Evolutionary conservation across 805 yeast species (phyloP), one percentile per base, ranked within the genome.

Genomic region (Spathaspora arborariae): DNA sequence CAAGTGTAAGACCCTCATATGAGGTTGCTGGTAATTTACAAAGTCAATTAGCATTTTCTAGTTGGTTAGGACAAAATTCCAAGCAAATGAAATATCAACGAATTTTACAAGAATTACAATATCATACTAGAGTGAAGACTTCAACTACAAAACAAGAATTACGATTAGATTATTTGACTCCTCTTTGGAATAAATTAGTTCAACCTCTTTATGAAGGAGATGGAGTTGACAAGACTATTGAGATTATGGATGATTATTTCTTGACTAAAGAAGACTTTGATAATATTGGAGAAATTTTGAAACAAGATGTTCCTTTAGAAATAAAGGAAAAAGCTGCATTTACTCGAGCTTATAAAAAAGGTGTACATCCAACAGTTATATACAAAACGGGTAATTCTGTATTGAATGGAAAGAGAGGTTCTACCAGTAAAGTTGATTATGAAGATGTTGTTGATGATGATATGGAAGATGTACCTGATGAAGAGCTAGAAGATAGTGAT

Each of bases 221-320:
- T 2, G 95, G 89, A 1, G 78, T 92, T 26, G 70, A 71, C 0
- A 78, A 75, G 2, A 84, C 86, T 2, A 81, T 94, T 42, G 70
- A 73, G n/a, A 57, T 80, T 1, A 76, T 94, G 86, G 99, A 94
- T 64, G 73, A 80, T 30, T 94, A 94, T 64, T 94, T 81, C 58
- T 63, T 94, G 34, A 86, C 96, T 6, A 85, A 81, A 57, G 96
- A 91, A 48, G 98, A 94, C 64, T 92, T 96, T 91, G 98, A 92
- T 59, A 77, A 76, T 19, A 69, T 94, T 9, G 74, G 89, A 78
- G 97, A 91, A 51, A 79, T 91, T 51, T 85, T 88, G 15, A 83
- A 90, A 10, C 96, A 96, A 0, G 42, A 46, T 75, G 82, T n/a
- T n/a, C n/a, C n/a, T n/a, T n/a, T n/a, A n/a, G n/a, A n/a, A n/a